Percentiles rank a stretch among this genome's conserved stretches.
phyloP scores from a whole-genome alignment of 177 flowering plant species.

The Vitis hybrid region DNA sequence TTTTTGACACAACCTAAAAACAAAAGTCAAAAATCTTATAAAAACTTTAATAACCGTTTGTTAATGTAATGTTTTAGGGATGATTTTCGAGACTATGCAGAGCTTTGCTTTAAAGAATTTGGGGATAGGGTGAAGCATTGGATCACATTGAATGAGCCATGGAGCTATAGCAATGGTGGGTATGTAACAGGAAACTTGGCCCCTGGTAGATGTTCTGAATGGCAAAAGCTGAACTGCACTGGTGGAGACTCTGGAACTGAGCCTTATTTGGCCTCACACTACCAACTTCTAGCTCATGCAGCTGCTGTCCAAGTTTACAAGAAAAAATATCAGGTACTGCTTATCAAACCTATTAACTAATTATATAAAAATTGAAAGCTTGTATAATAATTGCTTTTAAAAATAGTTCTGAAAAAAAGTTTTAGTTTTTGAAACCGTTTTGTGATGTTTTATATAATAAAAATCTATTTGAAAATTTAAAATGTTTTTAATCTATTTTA shows the following conservation, averaged over 20 bases:
- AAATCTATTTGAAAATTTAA: no score
- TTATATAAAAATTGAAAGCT: no score
- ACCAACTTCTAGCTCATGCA: constrained; percentile 68
- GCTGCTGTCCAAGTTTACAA: constrained; percentile 50
- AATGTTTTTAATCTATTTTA: no score
- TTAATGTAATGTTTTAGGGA: constrained; percentile 25
- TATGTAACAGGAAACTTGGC: constrained; percentile 42
- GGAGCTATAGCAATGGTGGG: constrained; percentile 25
- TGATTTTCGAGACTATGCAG: constrained; percentile 53
- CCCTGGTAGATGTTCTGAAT: constrained; percentile 58
- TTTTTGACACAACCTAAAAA: no score
- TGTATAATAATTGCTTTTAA: no score
- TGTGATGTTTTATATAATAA: no score
- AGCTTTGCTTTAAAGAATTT: constrained; percentile 47
- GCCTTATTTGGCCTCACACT: constrained; percentile 57
- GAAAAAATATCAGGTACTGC: constrained; percentile 47
- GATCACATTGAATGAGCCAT: constrained; percentile 69
- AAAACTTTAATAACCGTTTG: no score
- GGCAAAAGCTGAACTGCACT: constrained; percentile 31
- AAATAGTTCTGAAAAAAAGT: no score
- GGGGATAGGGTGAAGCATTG: constrained; percentile 70
- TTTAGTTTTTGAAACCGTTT: no score
- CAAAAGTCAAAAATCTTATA: no score
- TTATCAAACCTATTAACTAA: no score
- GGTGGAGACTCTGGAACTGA: constrained; percentile 63